Evolutionary conservation across 2,329 filamentous ascomycete genomes (phyloP).

Genomic region (Trichophyton schoenleinii): DNA sequence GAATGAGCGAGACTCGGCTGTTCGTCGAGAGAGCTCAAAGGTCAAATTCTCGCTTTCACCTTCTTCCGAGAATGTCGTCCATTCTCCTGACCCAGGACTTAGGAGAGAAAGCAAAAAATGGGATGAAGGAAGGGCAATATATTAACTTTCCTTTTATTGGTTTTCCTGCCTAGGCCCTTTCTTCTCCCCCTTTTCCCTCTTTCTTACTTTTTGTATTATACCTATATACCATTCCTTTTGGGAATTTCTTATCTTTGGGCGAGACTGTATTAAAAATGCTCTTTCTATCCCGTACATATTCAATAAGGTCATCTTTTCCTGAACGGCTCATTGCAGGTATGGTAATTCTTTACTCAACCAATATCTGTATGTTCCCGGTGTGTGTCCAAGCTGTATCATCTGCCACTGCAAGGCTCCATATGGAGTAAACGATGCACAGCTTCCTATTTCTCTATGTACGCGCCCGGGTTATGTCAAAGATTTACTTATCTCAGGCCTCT

Average conservation of each 20-base stretch:
- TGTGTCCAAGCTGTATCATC: neutral
- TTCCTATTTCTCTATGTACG: neutral
- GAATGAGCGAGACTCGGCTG: slow-evolving; percentile 17
- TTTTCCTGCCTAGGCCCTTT: neutral
- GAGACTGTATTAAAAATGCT: neutral
- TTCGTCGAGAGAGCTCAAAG: slow-evolving; percentile 19
- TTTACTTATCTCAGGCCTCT: neutral
- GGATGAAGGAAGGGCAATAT: slow-evolving; percentile 38
- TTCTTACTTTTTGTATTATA: neutral
- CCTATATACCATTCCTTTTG: neutral
- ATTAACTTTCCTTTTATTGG: slow-evolving; percentile 21
- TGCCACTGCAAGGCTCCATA: neutral
- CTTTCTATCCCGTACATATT: neutral
- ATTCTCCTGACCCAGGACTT: slow-evolving; percentile 19
- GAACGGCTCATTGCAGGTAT: neutral
- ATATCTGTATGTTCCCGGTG: neutral
- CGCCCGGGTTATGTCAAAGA: neutral
- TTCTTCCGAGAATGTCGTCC: slow-evolving; percentile 12
- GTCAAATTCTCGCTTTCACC: slow-evolving; percentile 20
- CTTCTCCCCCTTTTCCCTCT: too few relatives aligned
- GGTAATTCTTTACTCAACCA: neutral
- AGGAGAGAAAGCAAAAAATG: slow-evolving; percentile 29
- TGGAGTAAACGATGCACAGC: neutral
- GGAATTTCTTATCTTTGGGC: neutral
- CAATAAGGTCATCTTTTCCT: neutral